Evolutionary conservation across 768 basidiomycete genomes (phyloP), one percentile per base, ranked within the genome.

Genomic region (Tylopilus intermedius): DNA sequence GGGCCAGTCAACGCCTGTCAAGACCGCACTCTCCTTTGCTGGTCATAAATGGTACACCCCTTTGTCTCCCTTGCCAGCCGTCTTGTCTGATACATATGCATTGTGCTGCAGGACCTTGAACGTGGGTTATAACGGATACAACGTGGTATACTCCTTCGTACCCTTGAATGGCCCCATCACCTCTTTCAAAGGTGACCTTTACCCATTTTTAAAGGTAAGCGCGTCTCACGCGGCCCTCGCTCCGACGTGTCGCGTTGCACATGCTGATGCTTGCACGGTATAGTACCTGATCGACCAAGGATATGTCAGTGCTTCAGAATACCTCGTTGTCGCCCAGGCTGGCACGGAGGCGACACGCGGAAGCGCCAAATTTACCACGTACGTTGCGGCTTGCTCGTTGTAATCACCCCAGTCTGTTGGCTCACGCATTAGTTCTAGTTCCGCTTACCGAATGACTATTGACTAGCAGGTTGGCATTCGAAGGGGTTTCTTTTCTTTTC

Each of bases 271-370:
- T 45, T 2, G 39, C n/a, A 5, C 5, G 21, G 10, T 40, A n/a
- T n/a, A 86, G 82, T 79, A 81, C 56, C 64, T 87, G 60, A 77
- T 76, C 0, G 48, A 74, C 8, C 67, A 72, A 43, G 69, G 76
- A 32, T 71, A 74, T 5, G 56, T 87, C 30, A 65, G 68, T 53
- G 61, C 74, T 13, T 77, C 79, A 3, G 77, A 86, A 58, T 86
- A 75, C 68, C 71, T 86, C 48, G 75, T 65, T 35, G 82, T 77
- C 11, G 76, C 76, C 2, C 83, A 86, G 60, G 83, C 74, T 7
- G 85, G 85, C 6, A 81, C 80, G 0, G 85, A 87, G 64, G 78
- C 79, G 14, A 84, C 80, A 0, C 73, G 73, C 10, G 83, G 83
- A n/a, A 71, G 72, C 27, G 82, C 79, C 9, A 76, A 72, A 0